phyloP scores from a whole-genome alignment of 768 basidiomycete species.

The Amanita pseudoporphyria region DNA sequence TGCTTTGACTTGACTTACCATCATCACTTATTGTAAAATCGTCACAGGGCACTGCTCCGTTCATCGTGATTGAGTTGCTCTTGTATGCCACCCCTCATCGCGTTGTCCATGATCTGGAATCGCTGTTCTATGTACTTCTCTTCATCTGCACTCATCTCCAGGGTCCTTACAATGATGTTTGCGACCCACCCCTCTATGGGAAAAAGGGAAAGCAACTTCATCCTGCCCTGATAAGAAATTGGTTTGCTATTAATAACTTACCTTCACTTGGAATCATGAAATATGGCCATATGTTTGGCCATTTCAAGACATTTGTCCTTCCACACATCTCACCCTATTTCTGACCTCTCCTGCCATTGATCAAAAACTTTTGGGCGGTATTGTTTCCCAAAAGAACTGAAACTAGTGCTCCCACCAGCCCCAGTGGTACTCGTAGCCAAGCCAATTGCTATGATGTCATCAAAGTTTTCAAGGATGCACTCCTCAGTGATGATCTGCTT shows the following conservation, averaged over 20 bases:
- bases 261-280: neutral
- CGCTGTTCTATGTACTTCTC: slow-evolving; percentile 1
- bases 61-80: slow-evolving; percentile 1
- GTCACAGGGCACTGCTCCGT: slow-evolving; percentile 6
- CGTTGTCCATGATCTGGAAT: slow-evolving; percentile 6
- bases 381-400: neutral
- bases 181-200: neutral
- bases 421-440: neutral
- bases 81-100: too few species aligned
- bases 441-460: neutral
- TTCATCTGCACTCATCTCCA: slow-evolving; percentile 6
- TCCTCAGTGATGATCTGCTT: neutral
- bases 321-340: too few species aligned
- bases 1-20: too few species aligned
- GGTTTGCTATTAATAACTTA: neutral
- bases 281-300: neutral
- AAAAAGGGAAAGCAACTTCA: neutral
- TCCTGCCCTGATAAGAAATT: neutral
- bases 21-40: neutral
- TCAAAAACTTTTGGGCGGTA: neutral
- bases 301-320: too few species aligned
- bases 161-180: neutral
- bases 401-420: too few species aligned
- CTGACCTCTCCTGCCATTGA: neutral
- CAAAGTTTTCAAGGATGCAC: neutral